Evolutionary conservation across 2,329 filamentous ascomycete genomes (phyloP).

Genomic region (Aspergillus caelatus): DNA sequence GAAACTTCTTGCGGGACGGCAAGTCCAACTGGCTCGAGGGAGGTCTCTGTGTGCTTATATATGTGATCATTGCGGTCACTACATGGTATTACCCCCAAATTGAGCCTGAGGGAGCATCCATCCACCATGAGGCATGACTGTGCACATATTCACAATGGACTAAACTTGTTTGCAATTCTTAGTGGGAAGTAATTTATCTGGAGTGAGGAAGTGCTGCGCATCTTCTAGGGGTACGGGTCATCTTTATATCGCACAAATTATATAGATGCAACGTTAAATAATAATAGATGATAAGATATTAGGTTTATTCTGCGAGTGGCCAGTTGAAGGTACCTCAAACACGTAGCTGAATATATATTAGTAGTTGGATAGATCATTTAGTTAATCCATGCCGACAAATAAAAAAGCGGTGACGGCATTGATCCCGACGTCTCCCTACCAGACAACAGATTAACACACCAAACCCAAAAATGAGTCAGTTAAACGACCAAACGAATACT

Average conservation of each 20-base stretch:
- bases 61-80: slow-evolving; percentile 64
- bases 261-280: background rate
- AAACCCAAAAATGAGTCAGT: slow-evolving; percentile 18
- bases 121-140: background rate
- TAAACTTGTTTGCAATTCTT: background rate
- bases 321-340: background rate
- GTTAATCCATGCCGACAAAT: background rate
- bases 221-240: background rate
- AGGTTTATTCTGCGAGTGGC: background rate
- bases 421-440: background rate
- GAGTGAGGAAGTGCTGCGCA: background rate
- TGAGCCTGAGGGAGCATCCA: slow-evolving; percentile 13
- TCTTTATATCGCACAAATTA: background rate
- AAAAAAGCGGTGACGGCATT: background rate
- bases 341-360: background rate
- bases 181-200: background rate
- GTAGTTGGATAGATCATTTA: background rate
- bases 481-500: slow-evolving; percentile 20
- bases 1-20: slow-evolving; percentile 82
- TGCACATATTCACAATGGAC: background rate
- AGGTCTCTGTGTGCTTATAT: slow-evolving; percentile 70
- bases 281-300: background rate
- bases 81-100: slow-evolving; percentile 66
- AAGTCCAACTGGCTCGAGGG: slow-evolving; percentile 93
- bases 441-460: slow-evolving; percentile 9